Evolutionary conservation across 306 rosid species (phyloP), one percentile per base, ranked within the genome.

Genomic region (Vicia faba): DNA sequence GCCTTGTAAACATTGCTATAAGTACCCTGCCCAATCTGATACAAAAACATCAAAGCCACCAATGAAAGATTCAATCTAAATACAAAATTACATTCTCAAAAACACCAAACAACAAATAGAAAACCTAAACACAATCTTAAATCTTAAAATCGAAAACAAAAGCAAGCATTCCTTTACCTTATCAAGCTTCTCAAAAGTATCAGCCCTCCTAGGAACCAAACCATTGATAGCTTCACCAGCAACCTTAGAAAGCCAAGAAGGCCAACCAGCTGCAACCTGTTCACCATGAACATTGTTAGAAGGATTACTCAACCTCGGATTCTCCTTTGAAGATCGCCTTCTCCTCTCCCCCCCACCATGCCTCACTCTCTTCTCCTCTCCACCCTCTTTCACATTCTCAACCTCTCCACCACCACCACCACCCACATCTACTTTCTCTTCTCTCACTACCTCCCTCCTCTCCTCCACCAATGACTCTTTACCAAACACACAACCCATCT

Each of bases 221-320:
- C 99, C 99, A 28, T 86, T 88, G 72, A 93, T 88, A 40, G 99
- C 97, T 80, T 95, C 99, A 18, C 99, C 97, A 70, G 97, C 97
- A 69, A 95, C 92, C 67, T 92, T 89, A 40, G 96, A 93, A 67
- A 95, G 89, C 99, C 99, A 95, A 78, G 96, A 81, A 3, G 99
- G 99, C 99, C 99, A 93, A 0, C 99, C 99, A 19, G 99, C 97
- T 3, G 99, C 97, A n/a, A 95, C 95, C 80, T 88, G 99, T 87
- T 95, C 97, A 16, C 99, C 99, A 46, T 85, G 90, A 60, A 93
- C 78, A 62, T 93, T 74, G 75, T 86, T 88, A 41, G 97, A 87
- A 12, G 85, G 95, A 75, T 90, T 90, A 69, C 99, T 86, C 75
- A 78, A 65, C 81, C 99, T 79, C 45, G 96, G 99, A 86, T 95